phyloP scores from a whole-genome alignment of 2,329 filamentous ascomycete genomes.

The Metarhizium sp. region DNA sequence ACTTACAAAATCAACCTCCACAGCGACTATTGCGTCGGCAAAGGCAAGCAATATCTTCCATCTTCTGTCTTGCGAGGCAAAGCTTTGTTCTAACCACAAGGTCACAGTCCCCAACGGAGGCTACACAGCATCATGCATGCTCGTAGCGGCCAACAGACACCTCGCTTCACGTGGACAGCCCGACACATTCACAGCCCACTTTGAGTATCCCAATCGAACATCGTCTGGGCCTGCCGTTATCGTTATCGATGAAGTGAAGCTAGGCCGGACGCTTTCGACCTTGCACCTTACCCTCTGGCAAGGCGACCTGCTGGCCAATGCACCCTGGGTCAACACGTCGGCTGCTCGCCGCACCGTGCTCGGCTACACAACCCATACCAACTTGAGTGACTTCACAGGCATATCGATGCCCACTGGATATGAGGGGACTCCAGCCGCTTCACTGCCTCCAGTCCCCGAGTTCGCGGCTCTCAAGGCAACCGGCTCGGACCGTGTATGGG shows the following conservation, averaged over 20 bases:
- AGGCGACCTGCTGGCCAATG: slow-evolving; percentile 13
- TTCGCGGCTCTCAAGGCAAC: slow-evolving; percentile 7
- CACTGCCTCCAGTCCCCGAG: slow-evolving; percentile 10
- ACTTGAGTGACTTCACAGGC: slow-evolving; percentile 18
- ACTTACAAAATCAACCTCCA: slow-evolving; percentile 15
- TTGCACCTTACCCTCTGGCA: slow-evolving; percentile 24
- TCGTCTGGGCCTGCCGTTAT: slow-evolving; percentile 22
- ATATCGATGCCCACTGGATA: slow-evolving; percentile 20
- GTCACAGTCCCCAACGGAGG: slow-evolving; percentile 29
- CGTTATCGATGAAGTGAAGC: slow-evolving; percentile 8
- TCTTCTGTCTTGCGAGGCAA: background rate
- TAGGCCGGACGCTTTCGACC: slow-evolving; percentile 2
- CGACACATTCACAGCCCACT: slow-evolving; percentile 23
- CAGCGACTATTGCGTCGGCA: slow-evolving; percentile 13
- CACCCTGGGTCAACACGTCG: slow-evolving; percentile 19
- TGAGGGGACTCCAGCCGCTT: slow-evolving; percentile 9
- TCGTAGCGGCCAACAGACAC: slow-evolving; percentile 19
- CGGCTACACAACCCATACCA: slow-evolving; percentile 22
- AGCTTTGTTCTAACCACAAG: background rate
- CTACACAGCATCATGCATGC: slow-evolving; percentile 26
- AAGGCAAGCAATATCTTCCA: slow-evolving; percentile 9
- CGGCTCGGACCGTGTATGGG: slow-evolving; percentile 11
- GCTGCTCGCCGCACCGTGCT: slow-evolving; percentile 19
- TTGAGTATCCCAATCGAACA: slow-evolving; percentile 26
- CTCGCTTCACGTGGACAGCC: slow-evolving; percentile 19